Conservation (phyloP, 139 green algal genomes). For the Haematococcus lacustris region DNA sequence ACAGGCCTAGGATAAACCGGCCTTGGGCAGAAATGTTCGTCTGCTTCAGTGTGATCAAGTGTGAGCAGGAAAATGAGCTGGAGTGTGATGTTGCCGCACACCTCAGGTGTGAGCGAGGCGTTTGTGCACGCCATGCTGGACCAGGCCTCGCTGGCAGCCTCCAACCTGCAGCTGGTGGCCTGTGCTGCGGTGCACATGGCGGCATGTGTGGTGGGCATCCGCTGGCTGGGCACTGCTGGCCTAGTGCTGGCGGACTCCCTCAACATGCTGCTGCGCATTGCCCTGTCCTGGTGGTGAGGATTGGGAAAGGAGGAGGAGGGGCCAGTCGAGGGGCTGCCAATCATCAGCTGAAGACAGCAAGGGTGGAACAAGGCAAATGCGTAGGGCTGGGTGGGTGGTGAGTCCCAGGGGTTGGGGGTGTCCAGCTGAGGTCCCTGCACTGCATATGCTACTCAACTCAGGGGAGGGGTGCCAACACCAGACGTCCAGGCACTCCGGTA, state of each 20-base stretch:
- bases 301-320: too few species aligned
- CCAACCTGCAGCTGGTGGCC: constrained; percentile 55
- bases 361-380: too few species aligned
- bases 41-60: neutral
- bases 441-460: too few species aligned
- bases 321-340: too few species aligned
- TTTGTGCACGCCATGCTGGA: constrained; percentile 72
- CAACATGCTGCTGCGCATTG: constrained; percentile 76
- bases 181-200: constrained; percentile 47
- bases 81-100: neutral
- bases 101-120: constrained; percentile 67
- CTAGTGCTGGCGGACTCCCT: constrained; percentile 62
- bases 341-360: too few species aligned
- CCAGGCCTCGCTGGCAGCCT: constrained; percentile 25
- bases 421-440: too few species aligned
- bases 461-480: too few species aligned
- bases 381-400: too few species aligned
- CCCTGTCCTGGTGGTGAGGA: constrained; percentile 55
- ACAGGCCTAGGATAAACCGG: too few species aligned
- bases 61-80: neutral
- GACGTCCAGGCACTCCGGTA: too few species aligned
- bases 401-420: too few species aligned
- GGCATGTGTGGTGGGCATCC: constrained; percentile 35
- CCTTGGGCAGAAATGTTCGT: neutral
- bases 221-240: constrained; percentile 33